Base-by-base conservation (phyloP, 2,329 filamentous ascomycete species). In the Seiridium cupressi region DNA sequence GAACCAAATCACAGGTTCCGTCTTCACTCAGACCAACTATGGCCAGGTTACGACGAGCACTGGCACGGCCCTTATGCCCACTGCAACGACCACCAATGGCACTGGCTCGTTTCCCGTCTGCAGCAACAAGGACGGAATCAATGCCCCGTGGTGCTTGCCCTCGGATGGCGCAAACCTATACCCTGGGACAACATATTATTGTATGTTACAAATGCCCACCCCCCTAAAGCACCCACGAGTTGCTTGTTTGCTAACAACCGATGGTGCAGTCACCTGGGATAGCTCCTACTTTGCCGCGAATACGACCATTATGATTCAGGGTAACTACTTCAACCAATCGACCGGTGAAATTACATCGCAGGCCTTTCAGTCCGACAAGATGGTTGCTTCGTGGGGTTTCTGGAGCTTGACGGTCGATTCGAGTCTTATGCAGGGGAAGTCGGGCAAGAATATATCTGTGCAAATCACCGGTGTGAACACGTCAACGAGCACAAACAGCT, bases 111-210 rank as follows among this genome's bases (percentile, higher is more conserved):
- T 85, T 64, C 69, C 77, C 11, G 69, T 77, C 32, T 86, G 83
- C 70, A 68, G 73, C 68, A 84, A 84, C 67, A 68, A 68, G 48
- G 74, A 83, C 53, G 81, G 79, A 38, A 68, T 70, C 13, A 68
- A 75, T 60, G 79, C 77, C 59, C 84, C 84, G 1, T 84, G 85
- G 65, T 87, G 84, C 69, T 70, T 74, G 11, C 84, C 84, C 0
- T 68, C 72, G 7, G 65, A 71, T 13, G 77, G 77, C 59, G 76
- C 76, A 57, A 75, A 75, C 7, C 70, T 86, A 32, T 76, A 77
- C 60, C 74, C 75, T 1, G 80, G 74, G 36, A 72, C 66, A 10
- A 82, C 77, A 0, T 85, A 86, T 70, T 86, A 84, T 64, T 72
- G 55, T 58, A 49, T 31, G 55, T 26, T 26, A 26, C 18, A 26